These are phyloP conservation scores for Herpetospermum pedunculosum DNA, from an alignment of 306 rosid genomes.

Conservation along the genomic window DNA sequence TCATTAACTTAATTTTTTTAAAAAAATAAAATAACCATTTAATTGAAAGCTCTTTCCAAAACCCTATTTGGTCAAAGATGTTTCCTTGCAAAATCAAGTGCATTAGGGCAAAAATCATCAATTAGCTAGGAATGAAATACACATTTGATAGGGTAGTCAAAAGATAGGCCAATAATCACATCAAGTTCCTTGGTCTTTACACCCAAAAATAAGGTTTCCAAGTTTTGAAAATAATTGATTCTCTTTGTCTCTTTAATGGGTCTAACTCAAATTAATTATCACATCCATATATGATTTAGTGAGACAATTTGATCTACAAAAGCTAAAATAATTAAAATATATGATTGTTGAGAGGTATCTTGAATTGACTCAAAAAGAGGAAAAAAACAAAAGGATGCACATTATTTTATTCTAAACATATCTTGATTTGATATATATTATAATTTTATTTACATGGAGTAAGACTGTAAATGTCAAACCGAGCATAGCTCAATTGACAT, in stretches of 20 bases:
- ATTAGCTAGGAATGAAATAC: background rate
- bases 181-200: background rate
- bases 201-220: background rate
- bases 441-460: background rate
- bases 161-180: background rate
- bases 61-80: background rate
- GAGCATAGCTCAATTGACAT: too few species aligned
- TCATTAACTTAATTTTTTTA: background rate
- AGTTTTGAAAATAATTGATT: background rate
- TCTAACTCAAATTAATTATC: background rate
- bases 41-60: background rate
- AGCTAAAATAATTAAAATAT: background rate
- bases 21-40: too few species aligned
- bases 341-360: background rate
- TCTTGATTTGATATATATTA: background rate
- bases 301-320: background rate
- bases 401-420: background rate
- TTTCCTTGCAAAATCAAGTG: background rate
- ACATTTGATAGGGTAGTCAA: background rate
- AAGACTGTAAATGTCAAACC: too few species aligned
- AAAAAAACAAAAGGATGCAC: background rate
- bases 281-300: background rate
- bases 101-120: background rate
- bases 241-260: background rate
- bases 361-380: background rate